Conservation (phyloP, 257 asterid genomes). For the Nicotiana tabacum region DNA sequence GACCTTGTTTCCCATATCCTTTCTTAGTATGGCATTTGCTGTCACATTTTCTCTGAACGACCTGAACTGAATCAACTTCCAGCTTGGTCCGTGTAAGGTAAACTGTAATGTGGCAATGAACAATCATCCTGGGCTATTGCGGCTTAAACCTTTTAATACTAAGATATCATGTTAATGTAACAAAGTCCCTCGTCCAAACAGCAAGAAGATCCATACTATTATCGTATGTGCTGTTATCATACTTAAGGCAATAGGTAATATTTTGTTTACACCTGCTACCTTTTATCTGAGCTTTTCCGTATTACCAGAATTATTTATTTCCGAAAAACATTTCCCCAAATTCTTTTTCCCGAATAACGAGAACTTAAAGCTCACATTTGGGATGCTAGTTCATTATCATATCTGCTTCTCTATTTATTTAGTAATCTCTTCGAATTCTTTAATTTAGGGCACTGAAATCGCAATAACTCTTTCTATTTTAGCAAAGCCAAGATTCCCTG, state of each 20-base stretch:
- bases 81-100: background rate
- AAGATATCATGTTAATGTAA: background rate
- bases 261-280: background rate
- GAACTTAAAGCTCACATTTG: background rate
- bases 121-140: background rate
- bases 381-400: background rate
- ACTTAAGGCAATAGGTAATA: background rate
- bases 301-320: background rate
- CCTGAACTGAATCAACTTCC: background rate
- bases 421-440: background rate
- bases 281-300: background rate
- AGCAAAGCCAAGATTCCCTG: slow-evolving; percentile 24
- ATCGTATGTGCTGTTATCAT: background rate
- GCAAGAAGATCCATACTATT: background rate
- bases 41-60: background rate
- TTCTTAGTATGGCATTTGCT: background rate
- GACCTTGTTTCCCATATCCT: background rate
- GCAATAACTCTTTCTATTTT: background rate
- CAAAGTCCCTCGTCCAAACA: background rate
- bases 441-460: background rate
- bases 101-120: background rate
- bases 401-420: background rate
- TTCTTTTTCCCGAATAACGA: background rate
- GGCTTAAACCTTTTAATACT: background rate
- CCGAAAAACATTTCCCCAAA: background rate